These are phyloP conservation scores for Aspergillus intermedius DNA, from an alignment of 2,329 filamentous ascomycete genomes.

Conservation along the genomic window DNA sequence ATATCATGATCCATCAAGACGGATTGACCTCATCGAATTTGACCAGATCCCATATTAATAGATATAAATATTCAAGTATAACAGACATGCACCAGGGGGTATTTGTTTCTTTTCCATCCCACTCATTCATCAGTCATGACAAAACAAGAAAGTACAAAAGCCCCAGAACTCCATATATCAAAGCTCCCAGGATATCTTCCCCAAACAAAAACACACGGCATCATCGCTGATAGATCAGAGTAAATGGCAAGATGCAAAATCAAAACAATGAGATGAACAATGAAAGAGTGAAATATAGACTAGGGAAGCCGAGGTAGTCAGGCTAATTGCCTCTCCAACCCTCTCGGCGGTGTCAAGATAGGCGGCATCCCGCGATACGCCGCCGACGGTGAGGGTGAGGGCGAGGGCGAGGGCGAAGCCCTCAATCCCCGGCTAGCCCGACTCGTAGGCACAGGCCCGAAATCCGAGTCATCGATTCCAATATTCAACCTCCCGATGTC, in stretches of 20 bases:
- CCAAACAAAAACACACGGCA: background rate
- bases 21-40: no score
- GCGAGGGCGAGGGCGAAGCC: background rate
- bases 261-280: background rate
- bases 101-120: slow-evolving; percentile 4
- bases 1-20: no score
- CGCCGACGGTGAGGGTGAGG: slow-evolving; percentile 5
- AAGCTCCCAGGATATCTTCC: background rate
- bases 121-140: background rate
- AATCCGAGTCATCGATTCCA: slow-evolving; percentile 13
- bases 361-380: slow-evolving; percentile 21
- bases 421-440: slow-evolving; percentile 14
- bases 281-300: background rate
- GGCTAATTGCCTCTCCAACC: slow-evolving; percentile 34
- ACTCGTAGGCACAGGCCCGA: slow-evolving; percentile 14
- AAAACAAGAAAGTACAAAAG: background rate
- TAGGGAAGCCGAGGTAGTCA: slow-evolving; percentile 10
- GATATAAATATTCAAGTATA: background rate
- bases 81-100: slow-evolving; percentile 4
- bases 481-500: slow-evolving; percentile 18
- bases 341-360: slow-evolving; percentile 27
- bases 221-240: no score
- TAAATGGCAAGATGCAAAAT: background rate
- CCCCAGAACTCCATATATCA: background rate
- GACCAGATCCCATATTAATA: background rate